Evolutionary conservation across 495 filamentous ascomycete species (phyloP).

Genomic region (Delitschia confertaspora): DNA sequence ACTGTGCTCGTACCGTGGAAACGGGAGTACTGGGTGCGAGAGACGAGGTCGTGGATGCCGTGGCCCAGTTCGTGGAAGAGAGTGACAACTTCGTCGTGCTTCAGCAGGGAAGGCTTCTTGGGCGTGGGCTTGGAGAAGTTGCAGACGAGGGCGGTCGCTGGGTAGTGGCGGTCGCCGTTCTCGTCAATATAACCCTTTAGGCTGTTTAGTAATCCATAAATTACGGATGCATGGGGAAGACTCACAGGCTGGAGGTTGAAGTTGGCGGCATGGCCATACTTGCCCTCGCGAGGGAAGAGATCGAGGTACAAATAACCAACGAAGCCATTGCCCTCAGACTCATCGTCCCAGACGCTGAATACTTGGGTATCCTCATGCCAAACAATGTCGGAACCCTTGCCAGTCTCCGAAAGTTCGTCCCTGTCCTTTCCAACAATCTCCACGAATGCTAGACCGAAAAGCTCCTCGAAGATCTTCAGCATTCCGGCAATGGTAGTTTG

Average conservation of each 20-base stretch:
- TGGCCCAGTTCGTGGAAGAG: conserved; percentile 70
- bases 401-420: conserved; percentile 45
- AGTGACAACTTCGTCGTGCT: conserved; percentile 62
- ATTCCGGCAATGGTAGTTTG: conserved; percentile 76
- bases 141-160: conserved; percentile 61
- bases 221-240: background rate
- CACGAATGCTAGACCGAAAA: conserved; percentile 88
- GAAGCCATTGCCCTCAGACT: conserved; percentile 55
- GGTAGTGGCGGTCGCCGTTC: conserved; percentile 53
- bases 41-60: conserved; percentile 66
- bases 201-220: background rate
- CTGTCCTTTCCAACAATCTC: conserved; percentile 60
- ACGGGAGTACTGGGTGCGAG: conserved; percentile 55
- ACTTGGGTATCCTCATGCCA: conserved; percentile 65
- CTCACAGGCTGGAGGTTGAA: conserved; percentile 41
- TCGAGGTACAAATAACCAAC: conserved; percentile 67
- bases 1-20: conserved; percentile 68
- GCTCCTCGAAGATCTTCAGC: conserved; percentile 87
- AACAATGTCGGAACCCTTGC: conserved; percentile 55
- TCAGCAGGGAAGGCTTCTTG: conserved; percentile 62
- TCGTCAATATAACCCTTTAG: conserved; percentile 45
- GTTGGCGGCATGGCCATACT: conserved; percentile 49
- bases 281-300: conserved; percentile 56
- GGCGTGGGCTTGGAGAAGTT: conserved; percentile 62
- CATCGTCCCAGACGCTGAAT: conserved; percentile 64